These are phyloP conservation scores for Cymbopogon citratus DNA, from an alignment of 176 grass and related monocot genomes.

Conservation along the genomic window DNA sequence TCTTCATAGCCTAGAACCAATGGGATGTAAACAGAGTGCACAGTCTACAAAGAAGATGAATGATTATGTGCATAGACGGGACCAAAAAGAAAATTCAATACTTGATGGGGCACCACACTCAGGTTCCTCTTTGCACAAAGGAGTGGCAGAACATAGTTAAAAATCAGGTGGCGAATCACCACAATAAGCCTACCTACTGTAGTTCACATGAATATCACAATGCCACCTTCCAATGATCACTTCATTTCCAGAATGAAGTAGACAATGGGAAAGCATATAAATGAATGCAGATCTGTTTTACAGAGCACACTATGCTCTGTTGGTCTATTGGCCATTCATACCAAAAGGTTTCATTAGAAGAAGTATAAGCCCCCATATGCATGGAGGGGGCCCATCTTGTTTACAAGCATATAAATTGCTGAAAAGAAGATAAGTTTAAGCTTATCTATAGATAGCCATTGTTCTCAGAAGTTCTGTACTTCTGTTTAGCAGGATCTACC, in stretches of 20 bases:
- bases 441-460: not conserved
- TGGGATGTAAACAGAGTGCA: not conserved
- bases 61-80: not conserved
- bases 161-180: not conserved
- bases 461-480: not conserved
- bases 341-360: not conserved
- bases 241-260: not conserved
- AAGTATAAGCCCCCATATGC: not conserved
- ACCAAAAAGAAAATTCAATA: not conserved
- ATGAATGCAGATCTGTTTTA: not conserved
- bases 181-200: not conserved
- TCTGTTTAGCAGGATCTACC: not conserved
- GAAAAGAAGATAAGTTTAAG: not conserved
- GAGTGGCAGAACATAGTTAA: not conserved
- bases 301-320: not conserved
- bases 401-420: not conserved
- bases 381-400: not conserved
- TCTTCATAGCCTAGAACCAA: not conserved
- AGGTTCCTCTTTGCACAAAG: not conserved
- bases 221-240: not conserved
- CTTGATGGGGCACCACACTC: not conserved
- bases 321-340: constrained; percentile 18
- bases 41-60: not conserved
- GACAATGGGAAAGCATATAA: not conserved
- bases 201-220: not conserved